Evolutionary conservation across 164 flowering plant species (phyloP).

Genomic region (Magnolia sinica): DNA sequence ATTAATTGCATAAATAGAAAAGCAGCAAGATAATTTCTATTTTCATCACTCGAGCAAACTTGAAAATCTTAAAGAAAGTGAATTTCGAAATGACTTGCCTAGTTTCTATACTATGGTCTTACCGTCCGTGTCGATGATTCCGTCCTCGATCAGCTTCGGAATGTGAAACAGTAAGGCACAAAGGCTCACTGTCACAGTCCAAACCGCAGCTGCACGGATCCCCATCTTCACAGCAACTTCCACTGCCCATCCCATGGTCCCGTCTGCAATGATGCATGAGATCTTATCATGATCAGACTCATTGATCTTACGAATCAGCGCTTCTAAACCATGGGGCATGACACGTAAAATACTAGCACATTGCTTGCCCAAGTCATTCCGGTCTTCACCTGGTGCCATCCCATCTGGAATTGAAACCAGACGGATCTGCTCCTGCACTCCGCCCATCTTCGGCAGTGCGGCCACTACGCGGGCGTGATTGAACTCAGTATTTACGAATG

Average conservation of each 20-base stretch:
- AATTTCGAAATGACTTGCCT: too few species aligned
- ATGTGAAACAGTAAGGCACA: background rate
- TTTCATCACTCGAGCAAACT: too few species aligned
- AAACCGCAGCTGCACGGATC: conserved; percentile 11
- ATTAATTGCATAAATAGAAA: too few species aligned
- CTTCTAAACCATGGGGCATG: conserved; percentile 13
- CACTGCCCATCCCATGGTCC: background rate
- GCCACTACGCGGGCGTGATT: background rate
- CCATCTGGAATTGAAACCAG: conserved; percentile 22
- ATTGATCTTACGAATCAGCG: conserved; percentile 13
- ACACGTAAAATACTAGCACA: background rate
- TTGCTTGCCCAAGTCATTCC: background rate
- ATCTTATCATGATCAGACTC: conserved; percentile 5
- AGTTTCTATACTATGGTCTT: background rate
- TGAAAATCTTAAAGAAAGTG: too few species aligned
- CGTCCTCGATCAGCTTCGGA: conserved; percentile 15
- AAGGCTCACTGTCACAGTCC: background rate
- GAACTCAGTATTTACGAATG: too few species aligned
- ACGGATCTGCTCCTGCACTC: background rate
- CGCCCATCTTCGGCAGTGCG: background rate
- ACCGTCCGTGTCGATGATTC: conserved; percentile 15
- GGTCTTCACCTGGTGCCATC: conserved; percentile 4
- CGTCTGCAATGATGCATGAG: conserved; percentile 18
- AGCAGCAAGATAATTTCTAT: too few species aligned
- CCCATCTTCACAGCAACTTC: conserved; percentile 17